Evolutionary conservation across 1,284 basidiomycete species (phyloP).

Genomic region (Ganoderma boninense): DNA sequence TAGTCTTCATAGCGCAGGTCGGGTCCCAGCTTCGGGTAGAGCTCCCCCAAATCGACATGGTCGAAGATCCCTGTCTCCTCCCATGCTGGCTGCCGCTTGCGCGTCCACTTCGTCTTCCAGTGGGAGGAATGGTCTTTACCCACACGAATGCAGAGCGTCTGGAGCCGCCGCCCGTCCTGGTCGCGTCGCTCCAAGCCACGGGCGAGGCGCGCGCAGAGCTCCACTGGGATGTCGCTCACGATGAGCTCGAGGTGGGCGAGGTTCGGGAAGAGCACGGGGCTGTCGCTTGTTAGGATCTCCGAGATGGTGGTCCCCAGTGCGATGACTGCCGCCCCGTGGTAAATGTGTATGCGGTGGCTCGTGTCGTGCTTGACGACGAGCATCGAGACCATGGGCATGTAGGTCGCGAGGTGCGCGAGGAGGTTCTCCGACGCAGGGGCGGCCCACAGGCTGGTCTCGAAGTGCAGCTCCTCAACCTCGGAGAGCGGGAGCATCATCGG

Average conservation of each 20-base stretch:
- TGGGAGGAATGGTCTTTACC: neutral
- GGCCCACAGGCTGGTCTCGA: neutral
- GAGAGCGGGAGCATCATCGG: neutral
- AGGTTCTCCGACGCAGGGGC: neutral
- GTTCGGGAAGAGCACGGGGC: neutral
- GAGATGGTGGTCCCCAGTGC: neutral
- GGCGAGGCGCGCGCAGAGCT: neutral
- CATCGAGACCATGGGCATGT: neutral
- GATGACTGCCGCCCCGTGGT: neutral
- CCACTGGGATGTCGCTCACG: neutral
- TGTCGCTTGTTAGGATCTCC: neutral
- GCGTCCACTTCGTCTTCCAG: neutral
- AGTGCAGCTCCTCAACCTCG: neutral
- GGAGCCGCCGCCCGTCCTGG: neutral
- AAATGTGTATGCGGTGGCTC: neutral
- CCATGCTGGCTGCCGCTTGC: neutral
- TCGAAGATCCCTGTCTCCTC: neutral
- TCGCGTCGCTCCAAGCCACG: neutral
- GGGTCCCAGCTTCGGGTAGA: neutral
- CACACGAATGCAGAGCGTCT: neutral
- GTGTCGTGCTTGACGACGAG: no score
- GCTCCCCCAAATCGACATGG: neutral
- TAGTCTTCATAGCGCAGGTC: no score
- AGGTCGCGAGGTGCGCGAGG: neutral
- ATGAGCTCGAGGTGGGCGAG: neutral